Conservation (phyloP, 208 protist genomes). For the Trypanosoma avium region DNA sequence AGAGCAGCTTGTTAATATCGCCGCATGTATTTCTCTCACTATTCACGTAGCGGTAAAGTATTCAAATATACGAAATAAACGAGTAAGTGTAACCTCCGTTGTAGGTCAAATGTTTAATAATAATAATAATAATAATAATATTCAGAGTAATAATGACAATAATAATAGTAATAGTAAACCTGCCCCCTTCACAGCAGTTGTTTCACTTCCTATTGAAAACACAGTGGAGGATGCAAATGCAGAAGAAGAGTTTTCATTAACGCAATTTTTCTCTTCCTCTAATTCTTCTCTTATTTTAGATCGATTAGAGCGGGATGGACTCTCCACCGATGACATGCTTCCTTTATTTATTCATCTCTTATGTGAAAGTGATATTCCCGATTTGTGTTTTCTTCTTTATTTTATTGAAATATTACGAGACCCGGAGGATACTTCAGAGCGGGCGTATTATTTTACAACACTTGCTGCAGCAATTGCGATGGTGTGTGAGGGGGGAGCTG, state of each 20-base stretch:
- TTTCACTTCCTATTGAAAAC: not conserved
- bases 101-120: not conserved
- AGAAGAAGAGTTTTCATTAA: not conserved
- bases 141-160: no score
- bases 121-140: no score
- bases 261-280: not conserved
- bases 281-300: not conserved
- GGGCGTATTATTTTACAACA: conserved; percentile 29
- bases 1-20: conserved; percentile 23
- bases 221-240: not conserved
- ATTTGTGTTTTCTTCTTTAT: conserved; percentile 12
- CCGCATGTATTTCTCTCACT: conserved; percentile 16
- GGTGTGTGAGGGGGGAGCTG: conserved; percentile 6
- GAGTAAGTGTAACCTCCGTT: not conserved
- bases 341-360: conserved; percentile 31
- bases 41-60: conserved; percentile 10
- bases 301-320: not conserved
- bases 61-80: not conserved
- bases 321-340: conserved; percentile 21
- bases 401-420: conserved; percentile 17
- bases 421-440: conserved; percentile 20
- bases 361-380: conserved; percentile 12
- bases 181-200: no score
- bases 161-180: no score
- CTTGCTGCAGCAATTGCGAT: conserved; percentile 18